These are phyloP conservation scores for Brasilioporus rufonigricans DNA, from an alignment of 768 basidiomycete genomes.

Conservation along the genomic window DNA sequence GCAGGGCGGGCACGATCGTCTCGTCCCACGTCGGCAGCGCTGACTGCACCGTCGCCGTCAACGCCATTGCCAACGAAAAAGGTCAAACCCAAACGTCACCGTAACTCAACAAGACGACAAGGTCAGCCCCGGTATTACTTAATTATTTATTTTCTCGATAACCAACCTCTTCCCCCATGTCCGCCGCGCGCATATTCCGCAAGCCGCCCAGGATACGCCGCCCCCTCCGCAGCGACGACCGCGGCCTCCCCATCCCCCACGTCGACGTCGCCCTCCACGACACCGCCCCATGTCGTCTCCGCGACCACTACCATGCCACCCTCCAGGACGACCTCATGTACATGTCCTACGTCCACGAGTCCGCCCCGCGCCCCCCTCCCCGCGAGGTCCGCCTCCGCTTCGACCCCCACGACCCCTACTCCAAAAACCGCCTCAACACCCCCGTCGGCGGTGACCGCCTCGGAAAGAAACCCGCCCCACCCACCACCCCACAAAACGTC, in stretches of 20 bases:
- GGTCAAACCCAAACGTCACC: no score
- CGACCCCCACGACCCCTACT: conserved; percentile 80
- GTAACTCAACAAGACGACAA: no score
- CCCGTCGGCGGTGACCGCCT: conserved; percentile 69
- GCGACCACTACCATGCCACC: conserved; percentile 81
- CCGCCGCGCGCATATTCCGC: conserved; percentile 46
- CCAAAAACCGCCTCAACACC: conserved; percentile 72
- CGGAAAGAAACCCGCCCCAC: conserved; percentile 65
- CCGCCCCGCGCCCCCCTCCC: conserved; percentile 48
- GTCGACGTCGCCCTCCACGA: conserved; percentile 65
- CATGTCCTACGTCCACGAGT: conserved; percentile 85
- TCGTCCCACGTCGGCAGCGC: no score
- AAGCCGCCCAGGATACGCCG: conserved; percentile 47
- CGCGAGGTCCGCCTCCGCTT: conserved; percentile 64
- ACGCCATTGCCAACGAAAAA: conserved; percentile 32
- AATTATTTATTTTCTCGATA: neutral
- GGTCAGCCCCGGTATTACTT: conserved; percentile 10
- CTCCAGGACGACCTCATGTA: conserved; percentile 91
- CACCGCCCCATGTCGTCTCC: conserved; percentile 68
- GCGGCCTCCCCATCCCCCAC: conserved; percentile 72
- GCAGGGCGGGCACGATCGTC: conserved; percentile 74
- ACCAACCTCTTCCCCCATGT: neutral
- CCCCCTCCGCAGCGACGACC: conserved; percentile 46
- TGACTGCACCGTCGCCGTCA: no score
- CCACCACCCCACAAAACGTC: conserved; percentile 65